Evolutionary conservation across 768 basidiomycete species (phyloP), one percentile per base, ranked within the genome.

Genomic region (Auriscalpium vulgare): DNA sequence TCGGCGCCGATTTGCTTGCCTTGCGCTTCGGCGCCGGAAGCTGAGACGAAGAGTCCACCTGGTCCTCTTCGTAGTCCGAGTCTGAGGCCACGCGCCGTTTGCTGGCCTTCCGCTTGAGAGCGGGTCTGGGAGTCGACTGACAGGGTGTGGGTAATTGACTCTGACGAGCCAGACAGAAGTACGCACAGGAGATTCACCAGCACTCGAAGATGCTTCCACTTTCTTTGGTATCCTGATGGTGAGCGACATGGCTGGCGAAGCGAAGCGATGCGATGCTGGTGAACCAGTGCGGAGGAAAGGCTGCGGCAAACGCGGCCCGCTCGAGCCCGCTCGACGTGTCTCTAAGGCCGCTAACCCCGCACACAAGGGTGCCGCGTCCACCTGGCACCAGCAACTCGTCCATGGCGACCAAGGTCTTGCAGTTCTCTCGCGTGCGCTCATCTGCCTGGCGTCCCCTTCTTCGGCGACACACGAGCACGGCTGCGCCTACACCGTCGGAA

Each of bases 151-250:
- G 29, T 4, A 29, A 29, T 29, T 29, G 29, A 29, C 29, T 29
- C 29, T 29, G 29, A 29, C 29, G 29, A 2, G 4, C 29, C 7
- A 29, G 29, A 29, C 4, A 29, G 29, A 7, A 29, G 29, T 29
- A 29, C 29, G 29, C 29, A 29, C 29, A 29, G 29, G 29, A 29
- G 29, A 29, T 29, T 29, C 29, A 7, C 29, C 29, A 29, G 29
- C 29, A 29, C 29, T 29, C 29, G 29, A 29, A 29, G 29, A 29
- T 4, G 29, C 7, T 7, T 55, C 47, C 17, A 17, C 40, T 17
- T 57, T 60, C 49, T 50, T 59, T 14, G 60, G 47, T 47, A 60
- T 52, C 43, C 53, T 61, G 45, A 59, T 59, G 4, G 54, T 56
- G 48, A 59, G 45, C 3, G 58, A 53, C 55, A 61, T 59, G 47